These are phyloP conservation scores for Phytophthora hibernalis DNA, from an alignment of 352 stramenopile genomes.

Conservation along the genomic window DNA sequence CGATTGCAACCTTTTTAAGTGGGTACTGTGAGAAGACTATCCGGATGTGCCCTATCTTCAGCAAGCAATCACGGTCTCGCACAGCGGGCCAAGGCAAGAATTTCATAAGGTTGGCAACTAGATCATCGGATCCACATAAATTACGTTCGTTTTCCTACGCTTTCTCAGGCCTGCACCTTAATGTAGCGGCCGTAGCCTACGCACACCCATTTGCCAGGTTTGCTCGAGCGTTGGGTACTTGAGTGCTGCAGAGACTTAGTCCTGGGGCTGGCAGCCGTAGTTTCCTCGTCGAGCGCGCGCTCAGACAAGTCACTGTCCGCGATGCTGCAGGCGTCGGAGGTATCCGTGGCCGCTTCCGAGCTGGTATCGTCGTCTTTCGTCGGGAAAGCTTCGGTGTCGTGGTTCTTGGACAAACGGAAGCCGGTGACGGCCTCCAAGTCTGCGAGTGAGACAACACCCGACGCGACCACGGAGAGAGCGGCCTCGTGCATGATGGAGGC, in stretches of 20 bases:
- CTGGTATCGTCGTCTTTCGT: conserved; percentile 31
- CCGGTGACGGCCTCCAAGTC: conserved; percentile 39
- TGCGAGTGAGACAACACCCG: conserved; percentile 34
- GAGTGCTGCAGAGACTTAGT: conserved; percentile 1
- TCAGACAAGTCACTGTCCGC: conserved; percentile 23
- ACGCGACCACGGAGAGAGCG: conserved; percentile 30
- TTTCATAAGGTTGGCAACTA: not conserved
- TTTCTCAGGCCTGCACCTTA: conserved; percentile 17
- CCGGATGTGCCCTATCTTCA: not conserved
- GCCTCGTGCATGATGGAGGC: conserved; percentile 36
- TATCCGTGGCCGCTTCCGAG: conserved; percentile 33
- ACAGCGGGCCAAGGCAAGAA: too few relatives aligned
- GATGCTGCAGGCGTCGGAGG: conserved; percentile 33
- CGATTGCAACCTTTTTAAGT: not conserved
- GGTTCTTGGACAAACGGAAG: conserved; percentile 24
- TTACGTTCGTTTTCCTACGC: conserved; percentile 9
- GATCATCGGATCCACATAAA: conserved; percentile 21
- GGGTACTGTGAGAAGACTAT: not conserved
- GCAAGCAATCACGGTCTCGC: not conserved
- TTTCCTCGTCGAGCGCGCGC: conserved; percentile 4
- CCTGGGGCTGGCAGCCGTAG: not conserved
- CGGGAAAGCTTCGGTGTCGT: not conserved
- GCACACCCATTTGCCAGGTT: conserved; percentile 30
- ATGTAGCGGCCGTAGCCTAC: conserved; percentile 42
- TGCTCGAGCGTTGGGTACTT: conserved; percentile 2